Conservation (phyloP, 2,329 filamentous ascomycete species). For the Lasiodiplodia theobromae region DNA sequence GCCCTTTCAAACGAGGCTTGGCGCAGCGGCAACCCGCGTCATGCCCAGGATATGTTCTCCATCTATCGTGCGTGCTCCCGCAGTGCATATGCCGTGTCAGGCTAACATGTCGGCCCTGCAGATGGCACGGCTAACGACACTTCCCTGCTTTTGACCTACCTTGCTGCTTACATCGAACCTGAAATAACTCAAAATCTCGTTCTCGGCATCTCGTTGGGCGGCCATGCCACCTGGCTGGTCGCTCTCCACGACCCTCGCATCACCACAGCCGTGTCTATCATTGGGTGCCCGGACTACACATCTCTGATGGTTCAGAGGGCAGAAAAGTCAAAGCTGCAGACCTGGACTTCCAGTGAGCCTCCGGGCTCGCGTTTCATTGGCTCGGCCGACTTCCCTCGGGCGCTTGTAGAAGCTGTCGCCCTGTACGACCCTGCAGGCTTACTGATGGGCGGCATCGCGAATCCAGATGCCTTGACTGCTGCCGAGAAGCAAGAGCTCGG, state of each 20-base stretch:
- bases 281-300: constrained; percentile 90
- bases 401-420: constrained; percentile 68
- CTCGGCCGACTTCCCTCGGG: constrained; percentile 76
- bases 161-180: constrained; percentile 77
- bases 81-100: constrained; percentile 24
- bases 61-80: constrained; percentile 64
- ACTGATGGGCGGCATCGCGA: constrained; percentile 59
- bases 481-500: constrained; percentile 47
- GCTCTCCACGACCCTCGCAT: constrained; percentile 81
- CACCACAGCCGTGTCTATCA: constrained; percentile 77
- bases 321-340: constrained; percentile 68
- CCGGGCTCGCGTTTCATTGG: constrained; percentile 73
- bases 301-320: constrained; percentile 83
- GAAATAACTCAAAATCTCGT: constrained; percentile 71
- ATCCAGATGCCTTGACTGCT: constrained; percentile 28
- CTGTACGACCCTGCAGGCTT: constrained; percentile 78
- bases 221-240: constrained; percentile 85
- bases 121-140: constrained; percentile 77
- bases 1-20: constrained; percentile 76
- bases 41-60: constrained; percentile 92
- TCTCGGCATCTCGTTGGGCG: constrained; percentile 84
- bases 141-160: constrained; percentile 75
- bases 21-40: constrained; percentile 77
- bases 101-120: constrained; percentile 36
- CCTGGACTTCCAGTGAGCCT: constrained; percentile 63